Percentiles rank a stretch among this genome's conserved stretches.
These are phyloP conservation scores for Oryza glaberrima DNA, from an alignment of 176 grass and related monocot species.

Conservation along the genomic window DNA sequence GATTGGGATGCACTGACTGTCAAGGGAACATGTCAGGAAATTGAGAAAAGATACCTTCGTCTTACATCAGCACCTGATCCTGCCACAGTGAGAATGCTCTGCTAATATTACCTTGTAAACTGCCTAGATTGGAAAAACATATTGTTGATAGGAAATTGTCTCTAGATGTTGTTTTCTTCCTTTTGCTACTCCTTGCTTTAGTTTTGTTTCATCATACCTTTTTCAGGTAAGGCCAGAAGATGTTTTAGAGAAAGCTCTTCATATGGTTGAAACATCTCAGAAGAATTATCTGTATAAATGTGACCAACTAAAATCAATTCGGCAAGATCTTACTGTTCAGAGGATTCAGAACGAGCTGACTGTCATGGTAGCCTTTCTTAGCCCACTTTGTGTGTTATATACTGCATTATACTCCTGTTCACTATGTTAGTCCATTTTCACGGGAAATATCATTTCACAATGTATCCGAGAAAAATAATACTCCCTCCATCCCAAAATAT, in stretches of 20 bases:
- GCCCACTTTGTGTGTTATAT: slow-evolving; percentile 13
- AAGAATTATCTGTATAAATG: slow-evolving; percentile 98
- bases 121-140: slow-evolving; percentile 26
- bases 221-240: slow-evolving; percentile 90
- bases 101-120: slow-evolving; percentile 30
- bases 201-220: slow-evolving; percentile 29
- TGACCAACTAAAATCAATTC: slow-evolving; percentile 97
- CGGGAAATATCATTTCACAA: neutral
- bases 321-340: slow-evolving; percentile 94
- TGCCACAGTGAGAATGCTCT: slow-evolving; percentile 59
- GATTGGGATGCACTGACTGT: slow-evolving; percentile 95
- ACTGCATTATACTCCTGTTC: slow-evolving; percentile 10
- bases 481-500: too few relatives aligned
- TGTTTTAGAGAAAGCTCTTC: slow-evolving; percentile 88
- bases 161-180: neutral
- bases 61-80: slow-evolving; percentile 95
- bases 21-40: slow-evolving; percentile 88
- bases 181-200: slow-evolving; percentile 35
- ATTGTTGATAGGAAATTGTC: slow-evolving; percentile 18
- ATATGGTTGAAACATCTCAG: slow-evolving; percentile 78
- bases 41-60: slow-evolving; percentile 85
- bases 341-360: slow-evolving; percentile 84
- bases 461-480: neutral
- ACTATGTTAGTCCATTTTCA: neutral
- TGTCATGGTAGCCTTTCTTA: slow-evolving; percentile 69